Evolutionary conservation across 306 rosid genomes (phyloP).

Genomic region (Quillaja saponaria): DNA sequence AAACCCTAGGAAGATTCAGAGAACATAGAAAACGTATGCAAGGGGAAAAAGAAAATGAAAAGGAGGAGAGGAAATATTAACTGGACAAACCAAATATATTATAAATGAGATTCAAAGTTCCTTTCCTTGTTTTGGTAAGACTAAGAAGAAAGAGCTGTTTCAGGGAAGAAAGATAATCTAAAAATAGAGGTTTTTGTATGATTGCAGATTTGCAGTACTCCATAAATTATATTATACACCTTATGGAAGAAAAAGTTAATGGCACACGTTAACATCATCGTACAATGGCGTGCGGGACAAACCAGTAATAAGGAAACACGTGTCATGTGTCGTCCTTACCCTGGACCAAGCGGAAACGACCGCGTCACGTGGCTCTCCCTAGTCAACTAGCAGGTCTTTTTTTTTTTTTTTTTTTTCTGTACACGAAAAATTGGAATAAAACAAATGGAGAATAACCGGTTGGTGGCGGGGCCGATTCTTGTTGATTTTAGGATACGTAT

Average conservation of each 20-base stretch:
- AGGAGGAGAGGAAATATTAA: neutral
- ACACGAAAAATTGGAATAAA: too few species aligned
- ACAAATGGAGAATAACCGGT: too few species aligned
- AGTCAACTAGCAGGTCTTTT: neutral
- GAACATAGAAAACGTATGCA: conserved; percentile 14
- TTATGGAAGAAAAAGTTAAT: neutral
- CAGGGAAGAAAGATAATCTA: neutral
- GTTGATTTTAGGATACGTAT: too few species aligned
- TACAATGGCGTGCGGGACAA: conserved; percentile 16
- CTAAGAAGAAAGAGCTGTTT: neutral
- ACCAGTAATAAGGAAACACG: conserved; percentile 8
- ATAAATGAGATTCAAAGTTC: neutral
- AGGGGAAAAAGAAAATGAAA: conserved; percentile 20
- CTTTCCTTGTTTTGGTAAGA: conserved; percentile 33
- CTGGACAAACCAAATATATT: too few species aligned
- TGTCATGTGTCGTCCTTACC: neutral
- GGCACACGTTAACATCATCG: conserved; percentile 30
- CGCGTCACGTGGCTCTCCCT: conserved; percentile 35
- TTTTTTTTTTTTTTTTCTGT: neutral
- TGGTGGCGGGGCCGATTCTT: too few species aligned
- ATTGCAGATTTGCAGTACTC: too few species aligned
- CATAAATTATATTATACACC: neutral
- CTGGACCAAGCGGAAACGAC: neutral
- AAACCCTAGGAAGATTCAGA: conserved; percentile 43
- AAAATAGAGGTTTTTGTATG: too few species aligned